These are phyloP conservation scores for Clitopilus passeckerianus DNA, from an alignment of 768 basidiomycete species.

Conservation along the genomic window DNA sequence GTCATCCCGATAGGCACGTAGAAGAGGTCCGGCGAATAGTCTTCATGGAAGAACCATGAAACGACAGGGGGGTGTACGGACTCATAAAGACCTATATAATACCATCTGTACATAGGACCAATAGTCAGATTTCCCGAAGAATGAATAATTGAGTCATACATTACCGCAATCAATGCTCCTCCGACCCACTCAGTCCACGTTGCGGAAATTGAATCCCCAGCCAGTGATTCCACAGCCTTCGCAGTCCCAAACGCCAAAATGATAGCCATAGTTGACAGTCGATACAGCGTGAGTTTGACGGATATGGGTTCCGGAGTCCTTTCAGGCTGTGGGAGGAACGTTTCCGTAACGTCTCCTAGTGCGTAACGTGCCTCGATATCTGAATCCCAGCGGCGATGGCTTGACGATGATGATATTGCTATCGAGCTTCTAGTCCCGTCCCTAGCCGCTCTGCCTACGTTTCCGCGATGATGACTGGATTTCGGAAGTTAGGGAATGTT, in stretches of 20 bases:
- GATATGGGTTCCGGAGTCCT: no score
- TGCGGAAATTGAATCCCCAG: neutral
- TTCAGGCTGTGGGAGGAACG: no score
- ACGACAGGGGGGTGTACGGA: neutral
- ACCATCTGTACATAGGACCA: neutral
- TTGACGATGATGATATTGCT: no score
- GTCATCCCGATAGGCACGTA: neutral
- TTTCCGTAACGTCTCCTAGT: no score
- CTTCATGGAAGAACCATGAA: neutral
- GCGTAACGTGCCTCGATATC: no score
- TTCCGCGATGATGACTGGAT: no score
- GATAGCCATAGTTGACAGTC: no score
- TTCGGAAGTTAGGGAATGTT: no score
- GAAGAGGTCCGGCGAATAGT: neutral
- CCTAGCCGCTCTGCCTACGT: no score
- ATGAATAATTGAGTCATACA: neutral
- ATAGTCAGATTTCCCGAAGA: neutral
- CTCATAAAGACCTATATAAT: neutral
- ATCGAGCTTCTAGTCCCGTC: no score
- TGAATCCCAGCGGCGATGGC: no score
- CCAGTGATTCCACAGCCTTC: neutral
- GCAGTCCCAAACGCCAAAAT: neutral
- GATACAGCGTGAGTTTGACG: no score
- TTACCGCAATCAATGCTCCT: neutral
- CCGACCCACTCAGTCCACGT: neutral